phyloP scores from a whole-genome alignment of 805 yeast species.

The Candida saitoana region DNA sequence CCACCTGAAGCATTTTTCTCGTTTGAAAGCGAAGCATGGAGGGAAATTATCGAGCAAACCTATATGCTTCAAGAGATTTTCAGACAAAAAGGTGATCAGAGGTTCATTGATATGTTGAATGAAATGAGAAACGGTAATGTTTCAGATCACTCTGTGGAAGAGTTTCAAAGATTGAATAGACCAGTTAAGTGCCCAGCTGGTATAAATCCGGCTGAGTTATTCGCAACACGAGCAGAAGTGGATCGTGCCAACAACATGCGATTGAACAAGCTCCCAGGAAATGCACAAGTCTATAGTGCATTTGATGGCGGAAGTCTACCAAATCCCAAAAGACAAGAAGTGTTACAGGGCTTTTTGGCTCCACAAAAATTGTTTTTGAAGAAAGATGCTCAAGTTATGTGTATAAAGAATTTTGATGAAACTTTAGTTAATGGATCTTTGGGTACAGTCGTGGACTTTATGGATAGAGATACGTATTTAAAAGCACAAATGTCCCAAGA shows the following conservation, averaged over 20 bases:
- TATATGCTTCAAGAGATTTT: slow-evolving; percentile 62
- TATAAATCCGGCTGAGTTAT: slow-evolving; percentile 70
- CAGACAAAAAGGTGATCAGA: slow-evolving; percentile 71
- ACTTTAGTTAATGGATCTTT: slow-evolving; percentile 73
- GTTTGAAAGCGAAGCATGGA: slow-evolving; percentile 66
- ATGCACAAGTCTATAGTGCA: slow-evolving; percentile 42
- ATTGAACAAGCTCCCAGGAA: slow-evolving; percentile 44
- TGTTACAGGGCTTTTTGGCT: slow-evolving; percentile 58
- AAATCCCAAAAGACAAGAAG: slow-evolving; percentile 36
- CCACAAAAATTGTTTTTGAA: slow-evolving; percentile 55
- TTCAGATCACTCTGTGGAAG: slow-evolving; percentile 40
- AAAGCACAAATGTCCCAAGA: slow-evolving; percentile 10
- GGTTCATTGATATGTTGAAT: slow-evolving; percentile 69
- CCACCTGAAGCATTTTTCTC: slow-evolving; percentile 44
- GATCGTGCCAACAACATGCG: slow-evolving; percentile 57
- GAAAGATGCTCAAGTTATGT: slow-evolving; percentile 78
- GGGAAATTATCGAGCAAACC: slow-evolving; percentile 49
- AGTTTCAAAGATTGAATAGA: slow-evolving; percentile 52
- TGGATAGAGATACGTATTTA: slow-evolving; percentile 40
- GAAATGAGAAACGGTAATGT: slow-evolving; percentile 67
- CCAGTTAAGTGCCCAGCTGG: slow-evolving; percentile 50
- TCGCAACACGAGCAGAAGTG: slow-evolving; percentile 68
- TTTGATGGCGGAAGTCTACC: slow-evolving; percentile 53
- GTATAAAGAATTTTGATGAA: slow-evolving; percentile 70
- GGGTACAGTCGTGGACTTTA: slow-evolving; percentile 62